Evolutionary conservation across 2,329 filamentous ascomycete species (phyloP).

Genomic region (Aspergillus calidoustus): DNA sequence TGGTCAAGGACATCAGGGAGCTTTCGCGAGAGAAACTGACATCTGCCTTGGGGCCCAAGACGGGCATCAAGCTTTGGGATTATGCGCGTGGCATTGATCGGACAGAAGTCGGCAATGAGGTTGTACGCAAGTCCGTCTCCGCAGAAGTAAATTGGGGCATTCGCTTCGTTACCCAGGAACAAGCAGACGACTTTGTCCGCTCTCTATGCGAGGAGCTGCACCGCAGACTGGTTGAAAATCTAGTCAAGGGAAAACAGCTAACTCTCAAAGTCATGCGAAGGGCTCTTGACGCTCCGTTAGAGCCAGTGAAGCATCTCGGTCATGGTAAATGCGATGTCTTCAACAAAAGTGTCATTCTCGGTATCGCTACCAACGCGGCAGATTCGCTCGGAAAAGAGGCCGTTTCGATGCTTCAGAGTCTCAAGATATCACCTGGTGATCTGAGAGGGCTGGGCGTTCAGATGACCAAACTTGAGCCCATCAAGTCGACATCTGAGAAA

Average conservation of each 20-base stretch:
- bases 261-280: slow-evolving; percentile 96
- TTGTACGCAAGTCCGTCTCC: slow-evolving; percentile 88
- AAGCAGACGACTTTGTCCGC: slow-evolving; percentile 88
- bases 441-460: slow-evolving; percentile 91
- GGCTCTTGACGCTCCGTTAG: slow-evolving; percentile 81
- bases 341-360: slow-evolving; percentile 83
- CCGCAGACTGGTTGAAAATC: slow-evolving; percentile 77
- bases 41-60: slow-evolving; percentile 82
- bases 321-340: slow-evolving; percentile 95
- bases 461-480: slow-evolving; percentile 85
- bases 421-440: slow-evolving; percentile 85
- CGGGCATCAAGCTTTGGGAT: slow-evolving; percentile 86
- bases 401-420: slow-evolving; percentile 79
- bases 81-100: slow-evolving; percentile 88
- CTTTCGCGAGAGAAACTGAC: slow-evolving; percentile 76
- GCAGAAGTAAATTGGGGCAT: slow-evolving; percentile 99
- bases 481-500: slow-evolving; percentile 63
- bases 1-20: slow-evolving; percentile 81
- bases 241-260: slow-evolving; percentile 83
- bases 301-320: slow-evolving; percentile 89
- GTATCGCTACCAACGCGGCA: slow-evolving; percentile 78
- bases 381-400: slow-evolving; percentile 78
- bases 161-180: slow-evolving; percentile 86
- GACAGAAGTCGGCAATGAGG: slow-evolving; percentile 82
- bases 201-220: slow-evolving; percentile 86